Percentiles rank a stretch among this genome's conserved stretches.
Evolutionary conservation across 805 yeast species (phyloP).

Genomic region (Kodamaea sagamina): DNA sequence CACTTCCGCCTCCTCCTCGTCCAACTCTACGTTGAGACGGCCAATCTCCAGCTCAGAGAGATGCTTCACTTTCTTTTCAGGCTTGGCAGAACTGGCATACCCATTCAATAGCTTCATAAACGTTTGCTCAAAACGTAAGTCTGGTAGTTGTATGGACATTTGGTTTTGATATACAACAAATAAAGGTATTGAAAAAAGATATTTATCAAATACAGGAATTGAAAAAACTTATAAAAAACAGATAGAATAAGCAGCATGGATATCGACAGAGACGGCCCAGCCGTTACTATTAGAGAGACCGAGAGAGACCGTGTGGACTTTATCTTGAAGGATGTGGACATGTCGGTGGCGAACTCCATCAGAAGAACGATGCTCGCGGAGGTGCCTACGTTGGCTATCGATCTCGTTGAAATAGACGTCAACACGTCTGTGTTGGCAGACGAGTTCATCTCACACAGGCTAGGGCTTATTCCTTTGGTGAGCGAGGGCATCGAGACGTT

Average conservation of each 20-base stretch:
- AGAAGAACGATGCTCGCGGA: slow-evolving; percentile 93
- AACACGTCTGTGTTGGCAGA: slow-evolving; percentile 96
- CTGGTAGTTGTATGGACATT: slow-evolving; percentile 45
- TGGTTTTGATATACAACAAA: neutral
- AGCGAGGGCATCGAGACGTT: slow-evolving; percentile 81
- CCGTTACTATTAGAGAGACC: slow-evolving; percentile 84
- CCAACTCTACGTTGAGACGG: slow-evolving; percentile 13
- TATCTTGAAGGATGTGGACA: slow-evolving; percentile 81
- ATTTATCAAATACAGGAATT: neutral
- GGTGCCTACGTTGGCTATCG: slow-evolving; percentile 95
- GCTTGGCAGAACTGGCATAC: slow-evolving; percentile 26
- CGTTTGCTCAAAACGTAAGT: slow-evolving; percentile 65
- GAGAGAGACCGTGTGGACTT: slow-evolving; percentile 88
- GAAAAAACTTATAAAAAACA: neutral
- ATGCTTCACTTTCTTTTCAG: slow-evolving; percentile 4
- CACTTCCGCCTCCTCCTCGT: slow-evolving; percentile 12
- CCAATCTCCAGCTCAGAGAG: slow-evolving; percentile 16
- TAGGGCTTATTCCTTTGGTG: slow-evolving; percentile 88
- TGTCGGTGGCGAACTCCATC: slow-evolving; percentile 88
- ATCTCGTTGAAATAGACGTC: slow-evolving; percentile 88
- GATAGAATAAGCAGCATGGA: slow-evolving; percentile 25
- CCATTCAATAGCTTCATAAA: slow-evolving; percentile 41
- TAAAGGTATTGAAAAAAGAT: neutral
- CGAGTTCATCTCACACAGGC: slow-evolving; percentile 91
- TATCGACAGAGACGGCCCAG: slow-evolving; percentile 56